phyloP scores from a whole-genome alignment of 768 basidiomycete species.

The Dacryopinax spathularia region DNA sequence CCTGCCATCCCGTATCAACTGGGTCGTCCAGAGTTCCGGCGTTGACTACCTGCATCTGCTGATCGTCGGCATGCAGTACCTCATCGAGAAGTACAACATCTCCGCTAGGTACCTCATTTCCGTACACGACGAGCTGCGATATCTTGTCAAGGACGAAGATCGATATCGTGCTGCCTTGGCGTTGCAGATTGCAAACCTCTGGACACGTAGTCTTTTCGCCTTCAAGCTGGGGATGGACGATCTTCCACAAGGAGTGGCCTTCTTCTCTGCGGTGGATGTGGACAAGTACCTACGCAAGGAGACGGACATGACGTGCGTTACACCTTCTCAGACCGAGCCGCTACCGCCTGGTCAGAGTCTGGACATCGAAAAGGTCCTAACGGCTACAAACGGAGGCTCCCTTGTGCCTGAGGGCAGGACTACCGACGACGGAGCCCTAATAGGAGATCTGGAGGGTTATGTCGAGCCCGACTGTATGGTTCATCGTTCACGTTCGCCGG shows the following conservation, averaged over 20 bases:
- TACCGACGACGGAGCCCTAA: constrained; percentile 30
- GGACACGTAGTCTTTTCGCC: constrained; percentile 86
- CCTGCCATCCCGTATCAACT: constrained; percentile 94
- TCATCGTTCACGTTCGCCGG: constrained; percentile 48
- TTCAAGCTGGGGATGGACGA: constrained; percentile 92
- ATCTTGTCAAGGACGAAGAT: constrained; percentile 80
- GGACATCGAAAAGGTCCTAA: constrained; percentile 50
- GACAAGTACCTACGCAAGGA: constrained; percentile 87
- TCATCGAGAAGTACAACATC: constrained; percentile 68
- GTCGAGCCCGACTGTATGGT: constrained; percentile 42
- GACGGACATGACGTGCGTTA: constrained; percentile 89
- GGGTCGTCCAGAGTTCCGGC: constrained; percentile 97
- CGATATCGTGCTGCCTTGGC: constrained; percentile 82
- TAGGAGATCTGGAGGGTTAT: constrained; percentile 38
- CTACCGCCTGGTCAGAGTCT: constrained; percentile 83
- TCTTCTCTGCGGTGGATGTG: constrained; percentile 92
- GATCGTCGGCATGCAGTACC: constrained; percentile 86
- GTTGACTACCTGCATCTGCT: constrained; percentile 96
- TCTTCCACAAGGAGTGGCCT: constrained; percentile 86
- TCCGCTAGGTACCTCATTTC: constrained; percentile 87
- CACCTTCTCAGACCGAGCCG: constrained; percentile 72
- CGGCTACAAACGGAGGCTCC: constrained; percentile 55
- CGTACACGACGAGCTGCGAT: constrained; percentile 93
- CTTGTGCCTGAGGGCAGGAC: constrained; percentile 43
- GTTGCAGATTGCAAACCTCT: constrained; percentile 85